Conservation (phyloP, 2,329 filamentous ascomycete species). For the Stemphylium vesicarium region DNA sequence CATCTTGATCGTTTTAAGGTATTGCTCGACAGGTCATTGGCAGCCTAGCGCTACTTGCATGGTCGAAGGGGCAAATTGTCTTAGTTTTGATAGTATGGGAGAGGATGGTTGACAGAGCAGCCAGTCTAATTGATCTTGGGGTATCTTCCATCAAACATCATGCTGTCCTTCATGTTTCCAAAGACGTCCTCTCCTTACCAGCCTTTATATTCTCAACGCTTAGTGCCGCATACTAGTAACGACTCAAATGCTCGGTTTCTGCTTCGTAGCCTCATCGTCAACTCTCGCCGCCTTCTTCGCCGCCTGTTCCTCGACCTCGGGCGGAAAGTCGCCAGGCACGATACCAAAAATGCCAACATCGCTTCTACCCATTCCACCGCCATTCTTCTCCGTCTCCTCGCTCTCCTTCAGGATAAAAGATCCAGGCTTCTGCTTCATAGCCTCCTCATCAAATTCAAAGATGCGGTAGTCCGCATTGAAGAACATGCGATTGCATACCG, state of each 20-base stretch:
- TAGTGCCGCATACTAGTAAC: no score
- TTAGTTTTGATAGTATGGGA: background rate
- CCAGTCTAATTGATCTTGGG: background rate
- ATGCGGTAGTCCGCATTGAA: slow-evolving; percentile 70
- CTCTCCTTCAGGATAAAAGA: slow-evolving; percentile 55
- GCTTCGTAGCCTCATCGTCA: slow-evolving; percentile 22
- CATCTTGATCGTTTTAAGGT: no score
- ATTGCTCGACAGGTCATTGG: no score
- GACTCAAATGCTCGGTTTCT: slow-evolving; percentile 16
- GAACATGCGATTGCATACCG: slow-evolving; percentile 57
- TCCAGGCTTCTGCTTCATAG: slow-evolving; percentile 54
- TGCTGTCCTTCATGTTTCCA: background rate
- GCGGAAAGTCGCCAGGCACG: slow-evolving; percentile 37
- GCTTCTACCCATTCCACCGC: slow-evolving; percentile 61
- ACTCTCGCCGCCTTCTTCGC: slow-evolving; percentile 10
- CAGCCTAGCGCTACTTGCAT: no score
- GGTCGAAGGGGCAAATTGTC: background rate
- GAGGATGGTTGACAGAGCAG: no score
- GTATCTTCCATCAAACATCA: background rate
- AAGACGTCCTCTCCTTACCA: background rate
- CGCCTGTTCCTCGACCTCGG: slow-evolving; percentile 19
- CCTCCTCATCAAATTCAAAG: slow-evolving; percentile 61
- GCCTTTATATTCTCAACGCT: no score
- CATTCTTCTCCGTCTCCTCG: slow-evolving; percentile 53
- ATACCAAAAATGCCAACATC: slow-evolving; percentile 44